Percentiles rank a stretch among this genome's conserved stretches.
Conservation (phyloP, 257 asterid species). For the Solanum pennellii region DNA sequence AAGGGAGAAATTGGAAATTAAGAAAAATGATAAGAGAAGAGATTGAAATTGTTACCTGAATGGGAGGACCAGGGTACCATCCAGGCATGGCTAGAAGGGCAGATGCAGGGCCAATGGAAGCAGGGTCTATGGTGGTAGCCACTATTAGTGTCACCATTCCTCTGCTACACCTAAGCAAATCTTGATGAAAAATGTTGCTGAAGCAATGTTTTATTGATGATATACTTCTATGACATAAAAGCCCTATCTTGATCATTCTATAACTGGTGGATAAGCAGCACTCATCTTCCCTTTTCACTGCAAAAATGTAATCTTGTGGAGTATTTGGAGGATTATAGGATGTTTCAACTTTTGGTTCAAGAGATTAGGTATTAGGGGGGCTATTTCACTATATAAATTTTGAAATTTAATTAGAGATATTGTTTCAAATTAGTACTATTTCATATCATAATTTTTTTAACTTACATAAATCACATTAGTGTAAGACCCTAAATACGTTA, state of each 20-base stretch:
- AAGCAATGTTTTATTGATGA: not conserved
- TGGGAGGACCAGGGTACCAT: conserved; percentile 27
- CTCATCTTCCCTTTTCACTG: not conserved
- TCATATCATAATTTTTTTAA: not conserved
- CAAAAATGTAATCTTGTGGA: not conserved
- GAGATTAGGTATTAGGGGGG: not conserved
- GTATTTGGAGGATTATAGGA: not conserved
- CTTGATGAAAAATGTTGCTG: not conserved
- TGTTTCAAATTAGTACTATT: not conserved
- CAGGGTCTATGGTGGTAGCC: conserved; percentile 24
- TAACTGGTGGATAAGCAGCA: not conserved
- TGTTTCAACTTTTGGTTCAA: not conserved
- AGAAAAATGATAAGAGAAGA: not conserved
- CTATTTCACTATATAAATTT: not conserved
- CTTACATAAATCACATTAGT: too few relatives aligned
- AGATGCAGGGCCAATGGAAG: conserved; percentile 27
- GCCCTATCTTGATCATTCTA: not conserved
- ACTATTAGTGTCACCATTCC: conserved; percentile 23
- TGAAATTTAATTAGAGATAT: not conserved
- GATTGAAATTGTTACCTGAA: conserved; percentile 10
- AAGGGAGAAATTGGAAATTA: not conserved
- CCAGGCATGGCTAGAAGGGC: conserved; percentile 29
- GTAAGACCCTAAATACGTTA: too few relatives aligned
- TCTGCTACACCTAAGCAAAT: not conserved
- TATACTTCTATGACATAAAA: not conserved